Percentiles rank a stretch among this genome's conserved stretches.
These are phyloP conservation scores for Rhodamnia rubescens DNA, from an alignment of 345 rosid genomes.

Conservation along the genomic window DNA sequence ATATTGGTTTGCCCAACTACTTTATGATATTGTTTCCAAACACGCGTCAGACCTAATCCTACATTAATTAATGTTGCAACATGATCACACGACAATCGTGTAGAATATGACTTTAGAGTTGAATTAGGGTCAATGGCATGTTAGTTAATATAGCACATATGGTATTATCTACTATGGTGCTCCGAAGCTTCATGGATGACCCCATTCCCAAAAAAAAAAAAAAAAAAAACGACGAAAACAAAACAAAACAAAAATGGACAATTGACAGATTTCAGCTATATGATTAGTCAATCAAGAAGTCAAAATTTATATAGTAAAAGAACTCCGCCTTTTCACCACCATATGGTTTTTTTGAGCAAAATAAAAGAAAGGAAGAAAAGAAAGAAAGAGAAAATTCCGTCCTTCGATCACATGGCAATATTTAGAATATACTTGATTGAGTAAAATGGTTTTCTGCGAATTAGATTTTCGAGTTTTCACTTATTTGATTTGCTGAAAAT, in stretches of 20 bases:
- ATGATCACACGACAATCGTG: background rate
- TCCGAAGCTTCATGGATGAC: background rate
- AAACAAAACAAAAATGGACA: background rate
- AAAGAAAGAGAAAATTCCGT: background rate
- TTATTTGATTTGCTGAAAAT: background rate
- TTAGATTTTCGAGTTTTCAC: background rate
- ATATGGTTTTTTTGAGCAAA: background rate
- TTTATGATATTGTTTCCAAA: background rate
- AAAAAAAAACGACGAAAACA: background rate
- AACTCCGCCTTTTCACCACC: background rate
- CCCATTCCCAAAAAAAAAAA: background rate
- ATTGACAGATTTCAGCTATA: background rate
- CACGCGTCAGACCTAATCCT: background rate
- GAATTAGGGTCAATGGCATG: background rate
- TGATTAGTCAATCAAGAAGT: background rate
- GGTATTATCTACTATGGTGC: background rate
- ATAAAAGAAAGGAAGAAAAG: background rate
- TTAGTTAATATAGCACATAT: background rate
- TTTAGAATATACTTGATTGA: fast-evolving
- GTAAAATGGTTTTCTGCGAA: background rate
- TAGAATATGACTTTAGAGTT: background rate
- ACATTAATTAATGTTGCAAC: background rate
- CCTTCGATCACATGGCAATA: background rate
- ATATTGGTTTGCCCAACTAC: background rate
- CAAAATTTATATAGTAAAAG: background rate